Conservation (phyloP, 2,329 filamentous ascomycete species). For the Aphanocladium album region DNA sequence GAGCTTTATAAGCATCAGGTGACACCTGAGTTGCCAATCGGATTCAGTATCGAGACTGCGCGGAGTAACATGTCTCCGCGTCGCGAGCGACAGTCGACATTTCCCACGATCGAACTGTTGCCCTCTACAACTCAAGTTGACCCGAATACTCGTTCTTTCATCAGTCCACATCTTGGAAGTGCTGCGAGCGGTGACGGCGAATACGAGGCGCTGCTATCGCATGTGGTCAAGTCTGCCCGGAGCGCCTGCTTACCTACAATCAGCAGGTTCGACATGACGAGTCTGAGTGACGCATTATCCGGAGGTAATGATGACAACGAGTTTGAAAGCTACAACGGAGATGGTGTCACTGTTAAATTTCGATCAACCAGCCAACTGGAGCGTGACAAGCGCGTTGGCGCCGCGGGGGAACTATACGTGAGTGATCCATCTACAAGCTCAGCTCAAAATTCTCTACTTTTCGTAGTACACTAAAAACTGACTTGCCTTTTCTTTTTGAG, state of each 20-base stretch:
- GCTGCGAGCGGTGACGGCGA: not conserved
- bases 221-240: not conserved
- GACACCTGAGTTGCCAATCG: too few relatives aligned
- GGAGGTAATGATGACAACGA: not conserved
- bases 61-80: too few relatives aligned
- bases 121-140: too few relatives aligned
- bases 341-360: conserved; percentile 14
- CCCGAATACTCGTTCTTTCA: not conserved
- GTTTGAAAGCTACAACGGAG: conserved; percentile 15
- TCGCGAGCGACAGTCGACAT: not conserved
- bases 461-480: not conserved
- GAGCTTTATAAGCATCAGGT: too few relatives aligned
- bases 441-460: not conserved
- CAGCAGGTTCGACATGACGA: not conserved
- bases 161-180: not conserved
- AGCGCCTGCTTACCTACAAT: not conserved
- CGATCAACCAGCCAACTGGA: conserved; percentile 18
- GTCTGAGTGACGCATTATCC: too few relatives aligned
- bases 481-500: too few relatives aligned
- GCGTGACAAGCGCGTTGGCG: conserved; percentile 21
- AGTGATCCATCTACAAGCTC: conserved; percentile 8
- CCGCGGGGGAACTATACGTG: conserved; percentile 22
- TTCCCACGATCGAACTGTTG: not conserved
- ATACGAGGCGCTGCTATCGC: not conserved
- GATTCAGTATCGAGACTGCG: too few relatives aligned